Percentiles rank a stretch among this genome's conserved stretches.
phyloP scores from a whole-genome alignment of 2,329 filamentous ascomycete species.

The Penicillium sp. region DNA sequence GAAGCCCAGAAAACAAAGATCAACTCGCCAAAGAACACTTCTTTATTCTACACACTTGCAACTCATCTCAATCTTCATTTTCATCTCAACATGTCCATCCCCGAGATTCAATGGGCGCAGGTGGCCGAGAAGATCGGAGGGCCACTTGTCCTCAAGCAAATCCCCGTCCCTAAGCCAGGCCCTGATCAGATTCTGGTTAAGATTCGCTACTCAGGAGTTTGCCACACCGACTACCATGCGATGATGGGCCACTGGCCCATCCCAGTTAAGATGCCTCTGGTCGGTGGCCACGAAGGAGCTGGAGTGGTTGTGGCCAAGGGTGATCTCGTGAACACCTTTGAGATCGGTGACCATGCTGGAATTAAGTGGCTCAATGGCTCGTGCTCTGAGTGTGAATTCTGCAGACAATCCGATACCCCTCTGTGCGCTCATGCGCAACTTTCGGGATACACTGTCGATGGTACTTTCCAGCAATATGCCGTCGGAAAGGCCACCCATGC shows the following conservation, averaged over 20 bases:
- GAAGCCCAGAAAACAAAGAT: neutral
- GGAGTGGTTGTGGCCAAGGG: slow-evolving; percentile 77
- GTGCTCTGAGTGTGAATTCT: slow-evolving; percentile 79
- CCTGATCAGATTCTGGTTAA: slow-evolving; percentile 89
- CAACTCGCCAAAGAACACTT: neutral
- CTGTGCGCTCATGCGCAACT: slow-evolving; percentile 73
- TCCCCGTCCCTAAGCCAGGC: slow-evolving; percentile 75
- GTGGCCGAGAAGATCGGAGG: slow-evolving; percentile 80
- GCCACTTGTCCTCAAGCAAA: slow-evolving; percentile 56
- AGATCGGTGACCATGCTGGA: slow-evolving; percentile 78
- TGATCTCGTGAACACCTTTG: slow-evolving; percentile 69
- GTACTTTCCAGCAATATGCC: slow-evolving; percentile 88
- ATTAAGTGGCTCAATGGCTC: slow-evolving; percentile 90
- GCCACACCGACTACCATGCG: slow-evolving; percentile 80
- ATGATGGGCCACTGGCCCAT: slow-evolving; percentile 89
- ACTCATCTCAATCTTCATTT: neutral
- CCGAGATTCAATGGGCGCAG: slow-evolving; percentile 85
- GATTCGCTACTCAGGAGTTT: slow-evolving; percentile 86
- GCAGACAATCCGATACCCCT: slow-evolving; percentile 73
- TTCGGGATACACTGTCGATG: slow-evolving; percentile 89
- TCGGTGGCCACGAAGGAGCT: slow-evolving; percentile 75
- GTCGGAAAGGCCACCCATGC: slow-evolving; percentile 84
- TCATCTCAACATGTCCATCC: slow-evolving; percentile 51
- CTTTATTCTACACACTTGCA: neutral
- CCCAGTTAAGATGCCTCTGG: slow-evolving; percentile 73